A percentile compares a stretch with the other conserved stretches of the same genome.
These are phyloP conservation scores for Buxus sempervirens DNA, from an alignment of 164 flowering plant genomes.

Conservation along the genomic window DNA sequence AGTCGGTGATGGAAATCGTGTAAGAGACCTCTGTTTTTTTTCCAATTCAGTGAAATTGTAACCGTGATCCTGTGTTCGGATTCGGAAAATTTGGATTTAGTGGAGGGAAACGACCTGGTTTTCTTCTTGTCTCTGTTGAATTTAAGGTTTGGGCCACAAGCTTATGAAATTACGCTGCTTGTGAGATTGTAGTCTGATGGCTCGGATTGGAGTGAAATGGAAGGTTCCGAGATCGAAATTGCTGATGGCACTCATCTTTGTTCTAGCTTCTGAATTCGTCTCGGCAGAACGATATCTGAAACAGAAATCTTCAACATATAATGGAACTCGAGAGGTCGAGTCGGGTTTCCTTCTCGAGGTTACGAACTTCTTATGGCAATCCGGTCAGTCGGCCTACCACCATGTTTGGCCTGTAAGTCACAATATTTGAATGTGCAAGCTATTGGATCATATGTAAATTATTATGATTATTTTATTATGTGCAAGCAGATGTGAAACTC, in stretches of 20 bases:
- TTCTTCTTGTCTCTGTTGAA: too few relatives aligned
- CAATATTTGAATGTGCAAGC: not conserved
- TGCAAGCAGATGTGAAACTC: too few relatives aligned
- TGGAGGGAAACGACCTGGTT: too few relatives aligned
- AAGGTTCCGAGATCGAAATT: constrained; percentile 29
- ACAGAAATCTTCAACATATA: constrained; percentile 19
- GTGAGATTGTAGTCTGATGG: constrained; percentile 39
- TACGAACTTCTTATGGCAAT: constrained; percentile 67
- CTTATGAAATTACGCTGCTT: too few relatives aligned
- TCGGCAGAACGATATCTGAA: constrained; percentile 65
- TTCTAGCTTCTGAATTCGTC: constrained; percentile 49
- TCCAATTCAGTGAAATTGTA: too few relatives aligned
- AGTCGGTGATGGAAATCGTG: too few relatives aligned
- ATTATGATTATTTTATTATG: too few relatives aligned
- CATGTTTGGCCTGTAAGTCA: constrained; percentile 95
- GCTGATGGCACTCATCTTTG: constrained; percentile 35
- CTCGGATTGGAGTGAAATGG: constrained; percentile 41
- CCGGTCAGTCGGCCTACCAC: constrained; percentile 54
- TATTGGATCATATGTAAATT: not conserved
- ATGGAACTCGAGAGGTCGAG: constrained; percentile 16
- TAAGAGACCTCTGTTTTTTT: too few relatives aligned
- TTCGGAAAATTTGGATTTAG: too few relatives aligned
- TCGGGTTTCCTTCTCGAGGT: constrained; percentile 28
- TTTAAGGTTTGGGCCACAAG: too few relatives aligned
- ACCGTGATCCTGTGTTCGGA: too few relatives aligned